These are phyloP conservation scores for Suillus subaureus DNA, from an alignment of 768 basidiomycete species.

Conservation along the genomic window DNA sequence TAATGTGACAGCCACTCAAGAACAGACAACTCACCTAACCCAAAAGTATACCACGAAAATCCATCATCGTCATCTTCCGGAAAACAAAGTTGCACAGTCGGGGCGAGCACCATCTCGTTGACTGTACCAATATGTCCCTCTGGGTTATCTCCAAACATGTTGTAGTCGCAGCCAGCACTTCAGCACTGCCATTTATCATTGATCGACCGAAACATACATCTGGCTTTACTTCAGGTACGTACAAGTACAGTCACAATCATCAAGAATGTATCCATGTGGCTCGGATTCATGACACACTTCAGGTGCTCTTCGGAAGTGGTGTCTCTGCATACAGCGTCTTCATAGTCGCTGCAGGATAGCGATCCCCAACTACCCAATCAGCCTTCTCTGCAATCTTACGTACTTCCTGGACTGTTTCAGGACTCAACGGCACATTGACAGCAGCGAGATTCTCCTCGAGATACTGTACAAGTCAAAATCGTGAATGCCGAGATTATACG, in stretches of 20 bases:
- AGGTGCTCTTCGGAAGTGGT: conserved; percentile 9
- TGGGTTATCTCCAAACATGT: too few relatives aligned
- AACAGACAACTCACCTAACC: too few relatives aligned
- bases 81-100: too few relatives aligned
- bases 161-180: too few relatives aligned
- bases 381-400: conserved; percentile 38
- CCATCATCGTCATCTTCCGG: too few relatives aligned
- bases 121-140: too few relatives aligned
- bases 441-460: conserved; percentile 50
- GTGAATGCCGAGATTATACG: not conserved
- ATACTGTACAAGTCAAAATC: conserved; percentile 28
- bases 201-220: not conserved
- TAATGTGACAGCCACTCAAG: too few relatives aligned
- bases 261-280: not conserved
- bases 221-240: not conserved
- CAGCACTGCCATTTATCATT: not conserved
- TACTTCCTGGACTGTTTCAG: conserved; percentile 40
- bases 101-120: too few relatives aligned
- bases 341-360: too few relatives aligned
- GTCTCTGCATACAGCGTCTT: conserved; percentile 24
- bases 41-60: too few relatives aligned
- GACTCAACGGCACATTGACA: conserved; percentile 32
- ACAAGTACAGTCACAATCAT: not conserved
- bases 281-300: not conserved
- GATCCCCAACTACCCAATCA: conserved; percentile 23